Evolutionary conservation across 2,329 filamentous ascomycete genomes (phyloP), one percentile per base, ranked within the genome.

Genomic region (Apiospora phragmitis): DNA sequence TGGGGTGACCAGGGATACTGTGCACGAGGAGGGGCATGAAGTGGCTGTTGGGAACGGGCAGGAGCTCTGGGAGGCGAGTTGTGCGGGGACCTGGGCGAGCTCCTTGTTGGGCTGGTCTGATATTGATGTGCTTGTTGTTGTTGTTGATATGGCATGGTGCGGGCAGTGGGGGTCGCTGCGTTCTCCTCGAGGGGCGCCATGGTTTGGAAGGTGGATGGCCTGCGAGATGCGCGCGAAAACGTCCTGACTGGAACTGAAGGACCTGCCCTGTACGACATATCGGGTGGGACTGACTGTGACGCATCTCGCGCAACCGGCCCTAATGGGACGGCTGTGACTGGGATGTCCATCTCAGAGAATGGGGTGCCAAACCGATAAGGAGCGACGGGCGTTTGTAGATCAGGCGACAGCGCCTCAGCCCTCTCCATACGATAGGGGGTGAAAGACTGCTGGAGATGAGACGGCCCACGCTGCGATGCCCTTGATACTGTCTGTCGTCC

Each of bases 201-300:
- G 71, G 90, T 85, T 42, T 88, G 85, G 81, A 93, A 89, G 9
- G 91, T 93, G 7, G 91, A 93, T 0, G 92, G 92, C 2, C 92
- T 89, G 69, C 91, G 88, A 59, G 88, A 91, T 24, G 87, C 82
- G 68, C 88, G 87, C 65, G 87, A 89, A 74, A 86, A 83, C 55
- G 85, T 86, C 35, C 87, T 81, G 78, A 70, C 75, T 75, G 74
- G 79, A 73, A 71, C 76, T 71, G 76, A 72, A 80, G 76, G 71
- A 78, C 71, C 79, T 79, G 72, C 80, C 42, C 90, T 89, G 84
- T 92, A 97, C 79, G 90, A 91, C 94, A 98, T 97, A 82, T 97
- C 91, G 8, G 95, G 95, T 59, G 95, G 95, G 0, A 98, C 95
- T 6, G 95, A 98, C 81, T 97, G 94, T 35, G 94, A 97, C 65